These are phyloP conservation scores for Dactylonectria estremocensis DNA, from an alignment of 2,329 filamentous ascomycete genomes.

Conservation along the genomic window DNA sequence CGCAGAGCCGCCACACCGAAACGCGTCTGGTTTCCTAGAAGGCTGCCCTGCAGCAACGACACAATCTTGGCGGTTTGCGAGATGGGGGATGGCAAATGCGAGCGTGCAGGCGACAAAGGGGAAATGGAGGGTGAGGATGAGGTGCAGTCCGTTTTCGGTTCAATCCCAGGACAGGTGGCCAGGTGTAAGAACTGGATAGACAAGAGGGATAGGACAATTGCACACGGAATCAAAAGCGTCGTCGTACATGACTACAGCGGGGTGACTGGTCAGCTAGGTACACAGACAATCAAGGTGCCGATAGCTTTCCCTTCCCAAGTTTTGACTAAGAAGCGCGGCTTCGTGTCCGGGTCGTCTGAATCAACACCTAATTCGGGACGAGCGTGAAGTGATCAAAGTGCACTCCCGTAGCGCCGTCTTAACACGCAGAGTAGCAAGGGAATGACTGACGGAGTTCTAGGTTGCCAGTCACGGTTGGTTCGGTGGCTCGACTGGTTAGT, in stretches of 20 bases:
- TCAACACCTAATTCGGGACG: neutral
- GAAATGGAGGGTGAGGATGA: constrained; percentile 2
- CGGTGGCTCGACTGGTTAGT: neutral
- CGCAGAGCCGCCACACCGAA: constrained; percentile 8
- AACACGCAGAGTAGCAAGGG: neutral
- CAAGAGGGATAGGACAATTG: neutral
- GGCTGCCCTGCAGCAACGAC: constrained; percentile 20
- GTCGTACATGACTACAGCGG: neutral
- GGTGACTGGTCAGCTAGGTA: too few species aligned
- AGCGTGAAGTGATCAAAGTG: constrained; percentile 4
- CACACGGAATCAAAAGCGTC: neutral
- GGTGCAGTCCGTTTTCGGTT: constrained; percentile 3
- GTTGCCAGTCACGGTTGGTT: neutral
- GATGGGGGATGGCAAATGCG: constrained; percentile 11
- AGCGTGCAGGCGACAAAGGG: neutral
- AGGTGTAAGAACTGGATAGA: neutral
- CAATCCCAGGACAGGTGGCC: neutral
- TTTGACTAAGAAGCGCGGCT: neutral
- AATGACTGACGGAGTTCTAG: neutral
- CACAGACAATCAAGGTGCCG: too few species aligned
- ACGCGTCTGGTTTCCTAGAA: constrained; percentile 17
- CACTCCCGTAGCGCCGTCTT: constrained; percentile 9
- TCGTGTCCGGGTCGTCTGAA: neutral
- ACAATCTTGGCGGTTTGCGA: constrained; percentile 13
- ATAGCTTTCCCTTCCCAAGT: too few species aligned